A percentile compares a stretch with the other conserved stretches of the same genome.
Conservation (phyloP, 177 flowering plant genomes). For the Vitis hybrid region DNA sequence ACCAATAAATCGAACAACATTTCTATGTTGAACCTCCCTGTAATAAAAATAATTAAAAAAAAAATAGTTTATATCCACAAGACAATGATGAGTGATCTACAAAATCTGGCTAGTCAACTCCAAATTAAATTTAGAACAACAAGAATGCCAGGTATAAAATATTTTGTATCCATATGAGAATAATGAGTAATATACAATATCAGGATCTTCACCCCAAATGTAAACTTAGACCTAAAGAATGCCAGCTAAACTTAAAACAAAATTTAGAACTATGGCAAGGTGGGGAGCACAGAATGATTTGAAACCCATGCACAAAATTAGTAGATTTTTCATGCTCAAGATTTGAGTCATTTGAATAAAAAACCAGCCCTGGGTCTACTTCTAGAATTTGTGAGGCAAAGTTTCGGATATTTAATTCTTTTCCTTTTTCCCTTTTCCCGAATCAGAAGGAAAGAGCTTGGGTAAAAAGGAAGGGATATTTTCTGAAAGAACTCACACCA, state of each 20-base stretch:
- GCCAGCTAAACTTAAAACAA: not conserved
- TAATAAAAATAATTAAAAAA: conserved; percentile 12
- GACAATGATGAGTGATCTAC: conserved; percentile 2
- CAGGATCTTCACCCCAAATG: not conserved
- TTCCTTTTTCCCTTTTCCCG: not conserved
- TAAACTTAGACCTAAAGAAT: not conserved
- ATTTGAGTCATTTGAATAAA: not conserved
- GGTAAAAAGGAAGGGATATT: not conserved
- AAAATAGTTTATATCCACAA: not conserved
- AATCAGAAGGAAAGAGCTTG: conserved; percentile 3
- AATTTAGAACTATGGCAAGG: not conserved
- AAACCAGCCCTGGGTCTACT: too few species aligned
- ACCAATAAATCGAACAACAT: conserved; percentile 89
- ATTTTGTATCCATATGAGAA: too few species aligned
- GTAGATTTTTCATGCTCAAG: not conserved
- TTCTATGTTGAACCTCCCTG: conserved; percentile 84
- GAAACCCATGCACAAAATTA: not conserved
- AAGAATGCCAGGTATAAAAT: not conserved
- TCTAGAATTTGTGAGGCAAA: too few species aligned
- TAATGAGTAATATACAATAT: too few species aligned
- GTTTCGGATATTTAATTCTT: too few species aligned
- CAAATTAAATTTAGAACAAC: not conserved
- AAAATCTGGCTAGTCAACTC: conserved; percentile 1
- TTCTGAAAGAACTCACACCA: not conserved
- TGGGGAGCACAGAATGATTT: not conserved